Evolutionary conservation across 352 stramenopile genomes (phyloP), one percentile per base, ranked within the genome.

Genomic region (Phytopythium cucurbitacearum): DNA sequence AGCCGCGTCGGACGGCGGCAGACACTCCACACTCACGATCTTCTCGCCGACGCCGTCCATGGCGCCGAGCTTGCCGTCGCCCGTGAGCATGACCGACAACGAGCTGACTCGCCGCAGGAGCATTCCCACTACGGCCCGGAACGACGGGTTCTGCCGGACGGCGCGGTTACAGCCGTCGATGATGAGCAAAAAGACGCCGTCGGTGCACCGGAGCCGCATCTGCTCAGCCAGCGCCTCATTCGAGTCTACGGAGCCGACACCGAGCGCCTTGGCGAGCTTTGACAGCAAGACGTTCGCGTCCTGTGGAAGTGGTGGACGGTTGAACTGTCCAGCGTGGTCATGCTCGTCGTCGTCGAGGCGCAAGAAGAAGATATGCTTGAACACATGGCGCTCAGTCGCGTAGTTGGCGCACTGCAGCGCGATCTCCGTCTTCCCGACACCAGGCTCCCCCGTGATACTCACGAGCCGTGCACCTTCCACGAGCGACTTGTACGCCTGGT

Each of bases 21-120:
- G 53, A 6, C 68, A 69, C 4, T 87, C 83, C 5, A 93, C 69
- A 0, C 63, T 41, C 15, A 90, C 71, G 40, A 93, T 90, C 59
- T 89, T 90, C 60, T 93, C 83, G 4, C 76, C 76, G 4, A 93
- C 83, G 16, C 83, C 83, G 39, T 93, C 80, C 73, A 91, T 80
- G 0, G 64, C 83, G 9, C 83, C 83, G 42, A 93, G 73, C 42
- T 87, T 89, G 7, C 72, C 73, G 15, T 91, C 81, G 0, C 80
- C 79, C 0, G 80, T 91, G 37, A 93, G 40, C 7, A 93, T 56
- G 9, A 93, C 56, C 15, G 73, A 67, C 9, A 93, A 52, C 0
- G 71, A 73, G 39, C 70, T 86, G 8, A 91, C 83, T 11, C 80
- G 78, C 15, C 83, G 79, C 51, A 93, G 51, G 13, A 91, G 53